phyloP scores from a whole-genome alignment of 2,329 filamentous ascomycete genomes.

The Neonectria neomacrospora region DNA sequence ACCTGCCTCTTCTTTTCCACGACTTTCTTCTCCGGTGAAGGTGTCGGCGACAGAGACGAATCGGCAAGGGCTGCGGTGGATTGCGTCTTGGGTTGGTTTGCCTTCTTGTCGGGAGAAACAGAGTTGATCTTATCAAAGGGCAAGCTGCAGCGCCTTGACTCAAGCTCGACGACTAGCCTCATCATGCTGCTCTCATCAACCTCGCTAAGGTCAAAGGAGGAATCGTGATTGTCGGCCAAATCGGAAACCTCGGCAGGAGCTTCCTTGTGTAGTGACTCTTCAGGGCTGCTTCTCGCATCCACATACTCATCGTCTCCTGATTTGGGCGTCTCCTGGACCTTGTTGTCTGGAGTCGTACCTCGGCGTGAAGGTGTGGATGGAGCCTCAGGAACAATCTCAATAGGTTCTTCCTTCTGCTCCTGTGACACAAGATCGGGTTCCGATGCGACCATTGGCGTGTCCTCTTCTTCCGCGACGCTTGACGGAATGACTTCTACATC shows the following conservation, averaged over 20 bases:
- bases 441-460: constrained; percentile 11
- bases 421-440: constrained; percentile 8
- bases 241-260: constrained; percentile 12
- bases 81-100: constrained; percentile 16
- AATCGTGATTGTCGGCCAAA: constrained; percentile 35
- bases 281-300: constrained; percentile 60
- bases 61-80: constrained; percentile 41
- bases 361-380: constrained; percentile 30
- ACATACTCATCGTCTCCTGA: constrained; percentile 61
- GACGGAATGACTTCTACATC: constrained; percentile 46
- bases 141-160: constrained; percentile 52
- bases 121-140: constrained; percentile 33
- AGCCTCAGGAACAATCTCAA: constrained; percentile 14
- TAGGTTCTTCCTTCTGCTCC: constrained; percentile 14
- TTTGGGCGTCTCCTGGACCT: constrained; percentile 52
- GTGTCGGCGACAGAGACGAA: constrained; percentile 26
- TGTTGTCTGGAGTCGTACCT: constrained; percentile 31
- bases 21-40: constrained; percentile 34
- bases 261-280: constrained; percentile 33
- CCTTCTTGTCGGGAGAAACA: constrained; percentile 33
- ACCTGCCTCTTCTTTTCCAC: constrained; percentile 20
- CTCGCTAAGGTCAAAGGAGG: constrained; percentile 56
- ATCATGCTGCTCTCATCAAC: constrained; percentile 61
- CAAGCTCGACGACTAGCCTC: constrained; percentile 61
- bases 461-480: constrained; percentile 42